These are phyloP conservation scores for Metschnikowia lachancei DNA, from an alignment of 805 yeast genomes.

Conservation along the genomic window DNA sequence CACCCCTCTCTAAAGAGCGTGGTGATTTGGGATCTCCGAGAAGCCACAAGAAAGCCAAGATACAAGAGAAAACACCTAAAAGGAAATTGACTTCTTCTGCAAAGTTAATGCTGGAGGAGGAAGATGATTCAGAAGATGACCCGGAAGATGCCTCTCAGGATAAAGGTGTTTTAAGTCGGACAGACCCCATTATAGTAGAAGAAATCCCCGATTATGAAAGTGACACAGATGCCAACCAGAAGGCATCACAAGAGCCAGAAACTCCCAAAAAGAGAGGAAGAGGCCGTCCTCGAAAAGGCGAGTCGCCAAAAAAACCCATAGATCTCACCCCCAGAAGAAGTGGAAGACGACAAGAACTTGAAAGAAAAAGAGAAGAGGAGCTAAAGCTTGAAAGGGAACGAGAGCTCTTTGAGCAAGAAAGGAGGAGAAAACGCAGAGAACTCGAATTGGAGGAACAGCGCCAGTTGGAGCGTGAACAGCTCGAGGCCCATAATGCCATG, in stretches of 20 bases:
- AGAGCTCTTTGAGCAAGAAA: slow-evolving; percentile 1
- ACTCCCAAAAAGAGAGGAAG: slow-evolving; percentile 15
- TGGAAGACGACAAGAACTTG: slow-evolving; percentile 8
- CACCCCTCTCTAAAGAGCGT: slow-evolving; percentile 1
- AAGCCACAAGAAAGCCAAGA: not conserved
- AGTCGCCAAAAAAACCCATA: slow-evolving; percentile 9
- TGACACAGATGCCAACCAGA: not conserved
- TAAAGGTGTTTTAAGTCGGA: not conserved
- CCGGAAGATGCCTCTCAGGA: too few relatives aligned
- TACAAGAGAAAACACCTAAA: not conserved
- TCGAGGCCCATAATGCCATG: slow-evolving; percentile 7
- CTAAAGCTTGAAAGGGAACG: slow-evolving; percentile 10
- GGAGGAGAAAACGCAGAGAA: not conserved
- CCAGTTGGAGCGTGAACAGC: not conserved
- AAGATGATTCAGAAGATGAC: slow-evolving; percentile 31
- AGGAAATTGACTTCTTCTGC: slow-evolving; percentile 36
- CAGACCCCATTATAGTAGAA: not conserved
- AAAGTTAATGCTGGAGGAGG: slow-evolving; percentile 33
- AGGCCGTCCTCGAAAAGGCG: slow-evolving; percentile 17
- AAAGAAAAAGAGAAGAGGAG: slow-evolving; percentile 10
- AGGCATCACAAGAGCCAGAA: not conserved
- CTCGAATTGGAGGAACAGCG: not conserved
- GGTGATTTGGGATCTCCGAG: not conserved
- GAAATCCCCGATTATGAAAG: not conserved
- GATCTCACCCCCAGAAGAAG: slow-evolving; percentile 8